Conservation (phyloP, 75 land plant genomes). For the Azolla pinnata region DNA sequence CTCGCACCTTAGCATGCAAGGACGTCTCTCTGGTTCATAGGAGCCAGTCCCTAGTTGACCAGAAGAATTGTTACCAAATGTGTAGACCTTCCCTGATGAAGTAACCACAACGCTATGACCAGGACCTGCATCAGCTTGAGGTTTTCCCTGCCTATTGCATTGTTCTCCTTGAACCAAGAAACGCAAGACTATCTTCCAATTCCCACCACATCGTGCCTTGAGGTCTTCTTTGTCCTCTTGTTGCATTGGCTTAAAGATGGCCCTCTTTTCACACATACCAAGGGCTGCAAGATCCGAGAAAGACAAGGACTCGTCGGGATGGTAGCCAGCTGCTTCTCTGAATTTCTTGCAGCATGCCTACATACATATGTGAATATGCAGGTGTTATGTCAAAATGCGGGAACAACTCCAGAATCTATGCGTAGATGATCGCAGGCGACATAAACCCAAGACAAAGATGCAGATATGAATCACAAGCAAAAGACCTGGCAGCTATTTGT, state of each 20-base stretch:
- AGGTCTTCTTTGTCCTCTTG: slow-evolving; percentile 8
- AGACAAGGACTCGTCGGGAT: slow-evolving; percentile 57
- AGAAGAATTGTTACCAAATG: slow-evolving; percentile 71
- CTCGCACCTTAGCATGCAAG: slow-evolving; percentile 62
- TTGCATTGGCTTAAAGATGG: slow-evolving; percentile 62
- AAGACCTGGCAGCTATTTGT: not conserved
- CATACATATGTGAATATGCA: not conserved
- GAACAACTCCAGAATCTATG: not conserved
- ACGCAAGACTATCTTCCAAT: slow-evolving; percentile 18
- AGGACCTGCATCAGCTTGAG: slow-evolving; percentile 19
- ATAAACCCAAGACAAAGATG: not conserved
- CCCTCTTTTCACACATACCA: slow-evolving; percentile 71
- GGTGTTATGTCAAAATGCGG: not conserved
- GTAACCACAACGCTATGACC: slow-evolving; percentile 41
- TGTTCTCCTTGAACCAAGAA: slow-evolving; percentile 11
- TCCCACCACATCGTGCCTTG: slow-evolving; percentile 12
- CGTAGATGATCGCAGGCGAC: not conserved
- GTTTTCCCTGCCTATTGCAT: slow-evolving; percentile 12
- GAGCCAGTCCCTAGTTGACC: slow-evolving; percentile 89
- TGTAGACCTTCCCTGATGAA: slow-evolving; percentile 45
- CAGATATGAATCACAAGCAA: not conserved
- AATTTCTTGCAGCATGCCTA: slow-evolving; percentile 82
- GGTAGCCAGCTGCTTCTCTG: slow-evolving; percentile 64
- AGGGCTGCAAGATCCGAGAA: slow-evolving; percentile 79
- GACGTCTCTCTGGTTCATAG: slow-evolving; percentile 58